Base-by-base conservation (phyloP, 805 yeast genomes). In the Myxozyma geophila region DNA sequence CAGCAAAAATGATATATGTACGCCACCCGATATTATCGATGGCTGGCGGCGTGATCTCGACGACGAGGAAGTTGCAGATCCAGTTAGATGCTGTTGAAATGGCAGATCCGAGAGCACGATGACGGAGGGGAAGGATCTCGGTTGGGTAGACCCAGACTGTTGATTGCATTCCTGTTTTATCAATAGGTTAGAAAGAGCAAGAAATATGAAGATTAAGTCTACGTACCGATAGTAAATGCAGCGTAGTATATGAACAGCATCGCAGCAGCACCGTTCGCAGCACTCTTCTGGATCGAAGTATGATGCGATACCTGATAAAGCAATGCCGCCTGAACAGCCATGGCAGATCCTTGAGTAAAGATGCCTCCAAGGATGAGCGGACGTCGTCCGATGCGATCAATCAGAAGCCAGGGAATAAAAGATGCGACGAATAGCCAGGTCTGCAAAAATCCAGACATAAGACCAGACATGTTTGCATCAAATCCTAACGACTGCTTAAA, bases 371-470 rank as follows among this genome's bases (percentile, higher is more conserved):
- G 53, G 23, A 73, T 57, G 12, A 67, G 58, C 13, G 66, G 66
- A 10, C 90, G 81, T 78, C 90, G 82, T 72, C 90, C 90, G 58
- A 86, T 71, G 66, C 77, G 78, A 74, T 87, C 89, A 72, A 87
- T 77, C 63, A 83, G 74, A 72, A 79, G 79, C 69, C 87, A 80
- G 0, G 90, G 85, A 17, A 88, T 87, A 52, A 85, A 73, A 2
- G 92, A 85, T 68, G 81, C 81, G 21, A 77, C 82, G 48, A 67
- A 58, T n/a, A 61, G 58, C 57, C 59, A 60, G 10, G 61, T 59
- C 40, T 54, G 58, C 17, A 59, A 54, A 21, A 61, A 50, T 33
- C 64, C 70, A 33, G 56, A 37, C 54, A 63, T 50, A 15, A 64
- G 37, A 17, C 57, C 53, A 8, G 62, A 46, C 58, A 33, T 63